Conservation (phyloP, 2,329 filamentous ascomycete genomes). For the Westerdykella aurantiaca region DNA sequence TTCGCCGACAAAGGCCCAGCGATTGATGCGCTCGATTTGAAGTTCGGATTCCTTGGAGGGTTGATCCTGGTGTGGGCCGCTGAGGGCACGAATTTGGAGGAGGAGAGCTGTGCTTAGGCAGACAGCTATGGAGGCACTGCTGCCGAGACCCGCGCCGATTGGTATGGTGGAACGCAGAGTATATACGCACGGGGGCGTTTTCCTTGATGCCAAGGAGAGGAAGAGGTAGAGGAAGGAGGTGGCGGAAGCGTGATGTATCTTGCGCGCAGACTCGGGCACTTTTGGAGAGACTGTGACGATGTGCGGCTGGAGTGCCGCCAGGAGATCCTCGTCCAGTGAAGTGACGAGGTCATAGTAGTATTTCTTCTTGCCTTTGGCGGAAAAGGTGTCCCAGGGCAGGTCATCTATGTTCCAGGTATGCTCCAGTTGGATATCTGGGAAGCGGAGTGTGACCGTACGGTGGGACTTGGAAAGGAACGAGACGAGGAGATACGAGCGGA, state of each 20-base stretch:
- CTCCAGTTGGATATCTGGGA: conserved; percentile 81
- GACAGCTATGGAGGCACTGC: conserved; percentile 89
- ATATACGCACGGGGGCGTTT: conserved; percentile 77
- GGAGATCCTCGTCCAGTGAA: conserved; percentile 72
- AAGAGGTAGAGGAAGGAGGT: conserved; percentile 89
- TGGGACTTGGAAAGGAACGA: conserved; percentile 89
- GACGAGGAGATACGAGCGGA: conserved; percentile 93
- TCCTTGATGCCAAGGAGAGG: conserved; percentile 73
- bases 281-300: conserved; percentile 63
- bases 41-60: conserved; percentile 78
- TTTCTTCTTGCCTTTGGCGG: conserved; percentile 79
- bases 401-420: conserved; percentile 94
- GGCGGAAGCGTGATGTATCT: conserved; percentile 77
- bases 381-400: conserved; percentile 80
- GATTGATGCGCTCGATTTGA: conserved; percentile 92
- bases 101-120: conserved; percentile 80
- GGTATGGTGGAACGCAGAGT: conserved; percentile 91
- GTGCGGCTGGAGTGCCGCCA: conserved; percentile 74
- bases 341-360: conserved; percentile 84
- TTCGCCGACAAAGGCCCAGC: conserved; percentile 95
- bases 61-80: conserved; percentile 88
- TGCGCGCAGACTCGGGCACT: conserved; percentile 65
- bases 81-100: conserved; percentile 79
- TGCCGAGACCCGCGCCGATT: conserved; percentile 84
- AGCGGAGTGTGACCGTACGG: conserved; percentile 78